Percentiles rank a stretch among this genome's conserved stretches.
Evolutionary conservation across 345 rosid species (phyloP).

Genomic region (Citrus australasica): DNA sequence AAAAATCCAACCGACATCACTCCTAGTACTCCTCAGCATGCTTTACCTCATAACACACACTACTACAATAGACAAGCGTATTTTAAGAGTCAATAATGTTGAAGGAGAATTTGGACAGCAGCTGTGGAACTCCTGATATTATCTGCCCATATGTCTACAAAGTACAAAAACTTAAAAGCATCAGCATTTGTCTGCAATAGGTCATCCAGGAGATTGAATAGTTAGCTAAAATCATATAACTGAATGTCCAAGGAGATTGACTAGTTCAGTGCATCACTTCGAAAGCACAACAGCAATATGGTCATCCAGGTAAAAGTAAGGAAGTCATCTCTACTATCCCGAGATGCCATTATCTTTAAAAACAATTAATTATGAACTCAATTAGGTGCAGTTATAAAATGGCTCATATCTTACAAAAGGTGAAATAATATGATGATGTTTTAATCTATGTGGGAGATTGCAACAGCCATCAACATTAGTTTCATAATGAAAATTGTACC

Average conservation of each 20-base stretch:
- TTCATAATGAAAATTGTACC: conserved; percentile 29
- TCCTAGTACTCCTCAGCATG: background rate
- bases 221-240: too few relatives aligned
- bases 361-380: background rate
- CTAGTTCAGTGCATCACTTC: background rate
- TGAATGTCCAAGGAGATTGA: background rate
- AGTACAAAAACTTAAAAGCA: background rate
- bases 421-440: background rate
- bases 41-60: background rate
- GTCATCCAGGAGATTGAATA: background rate
- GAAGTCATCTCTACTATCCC: background rate
- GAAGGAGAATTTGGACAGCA: conserved; percentile 76
- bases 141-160: conserved; percentile 73
- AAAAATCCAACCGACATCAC: background rate
- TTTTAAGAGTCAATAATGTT: conserved; percentile 46
- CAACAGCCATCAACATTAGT: background rate
- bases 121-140: conserved; percentile 72
- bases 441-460: background rate
- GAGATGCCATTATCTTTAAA: background rate
- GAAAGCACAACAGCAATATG: background rate
- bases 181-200: background rate
- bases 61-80: background rate
- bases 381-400: background rate
- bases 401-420: background rate
- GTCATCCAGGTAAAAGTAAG: background rate